Base-by-base conservation (phyloP, 306 rosid genomes). In the Rosa lucieae region DNA sequence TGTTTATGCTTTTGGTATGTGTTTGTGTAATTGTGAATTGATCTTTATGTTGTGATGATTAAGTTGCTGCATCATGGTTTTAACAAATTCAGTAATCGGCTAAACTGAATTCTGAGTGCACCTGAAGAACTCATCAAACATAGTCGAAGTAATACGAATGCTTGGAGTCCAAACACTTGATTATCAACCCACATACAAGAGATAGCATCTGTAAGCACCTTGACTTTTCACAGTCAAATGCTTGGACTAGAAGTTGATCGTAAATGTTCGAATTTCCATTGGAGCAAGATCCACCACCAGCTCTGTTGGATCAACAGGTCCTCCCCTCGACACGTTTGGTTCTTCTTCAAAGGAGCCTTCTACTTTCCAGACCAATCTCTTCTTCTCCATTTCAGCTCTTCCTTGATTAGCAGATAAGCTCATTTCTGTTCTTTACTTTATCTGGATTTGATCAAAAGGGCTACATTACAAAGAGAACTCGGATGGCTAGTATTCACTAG, bases 331-430 rank as follows among this genome's bases (percentile, higher is more conserved):
- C 40, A 81, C 81, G 26, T 83, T 39, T 0, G 84, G 65, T 67
- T 79, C 90, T 76, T 13, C 86, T 70, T 3, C 66, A 62, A 66
- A 14, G 5, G 85, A 86, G 42, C 84, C 90, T 89, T 87, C 85
- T 37, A 85, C 95, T 79, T 89, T 77, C 97, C 97, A 92, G 15
- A 79, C 83, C 52, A 92, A 76, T 77, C 93, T 86, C 82, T 89
- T 92, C 79, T 76, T 86, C 88, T 92, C 95, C 97, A 92, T 92
- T 76, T 84, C 92, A 29, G 72, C 77, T 85, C 93, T 89, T 84
- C 69, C 90, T 86, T 92, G 97, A 81, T 89, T 90, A n/a, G 90
- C 94, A 43, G 94, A 88, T 75, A 93, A 86, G 74, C 91, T 93
- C 77, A 49, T 86, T 84, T 91, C 97, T 44, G 83, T 83, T 58